These are phyloP conservation scores for Blastocystis sp. DNA, from an alignment of 352 stramenopile species.

Conservation along the genomic window DNA sequence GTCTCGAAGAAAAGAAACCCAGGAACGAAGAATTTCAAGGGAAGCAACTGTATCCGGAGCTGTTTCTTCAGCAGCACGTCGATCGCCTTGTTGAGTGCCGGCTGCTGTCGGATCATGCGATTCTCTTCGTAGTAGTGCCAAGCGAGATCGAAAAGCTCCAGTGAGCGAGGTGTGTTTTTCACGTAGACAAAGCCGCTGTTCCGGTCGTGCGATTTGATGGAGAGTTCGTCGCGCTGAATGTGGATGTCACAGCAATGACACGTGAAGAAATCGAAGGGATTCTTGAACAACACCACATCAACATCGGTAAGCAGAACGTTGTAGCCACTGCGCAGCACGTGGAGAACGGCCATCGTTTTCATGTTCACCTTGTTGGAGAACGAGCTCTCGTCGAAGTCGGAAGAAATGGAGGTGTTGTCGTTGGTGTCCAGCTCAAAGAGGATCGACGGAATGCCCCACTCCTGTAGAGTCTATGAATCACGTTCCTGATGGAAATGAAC, in stretches of 20 bases:
- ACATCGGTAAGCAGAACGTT: conserved; percentile 52
- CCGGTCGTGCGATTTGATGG: background rate
- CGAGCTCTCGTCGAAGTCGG: conserved; percentile 7
- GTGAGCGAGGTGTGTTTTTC: background rate
- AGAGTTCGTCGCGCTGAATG: conserved; percentile 41
- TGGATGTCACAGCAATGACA: conserved; percentile 18
- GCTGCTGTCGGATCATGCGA: conserved; percentile 32
- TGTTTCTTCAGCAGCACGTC: background rate
- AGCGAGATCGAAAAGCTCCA: background rate
- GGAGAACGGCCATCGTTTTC: conserved; percentile 48
- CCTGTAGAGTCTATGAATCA: background rate
- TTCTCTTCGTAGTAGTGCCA: conserved; percentile 34
- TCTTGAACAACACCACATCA: conserved; percentile 50
- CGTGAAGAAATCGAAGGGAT: conserved; percentile 44
- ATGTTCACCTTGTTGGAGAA: conserved; percentile 53
- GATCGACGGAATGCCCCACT: conserved; percentile 34
- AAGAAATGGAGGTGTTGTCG: conserved; percentile 5
- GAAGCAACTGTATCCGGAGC: conserved; percentile 13
- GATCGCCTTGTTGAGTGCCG: conserved; percentile 17
- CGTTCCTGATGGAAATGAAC: background rate
- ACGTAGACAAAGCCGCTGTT: conserved; percentile 54
- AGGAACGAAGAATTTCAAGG: conserved; percentile 9
- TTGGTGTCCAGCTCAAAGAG: background rate
- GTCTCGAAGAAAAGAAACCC: conserved; percentile 45
- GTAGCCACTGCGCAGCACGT: conserved; percentile 30